These are phyloP conservation scores for Bisporella sp. DNA, from an alignment of 2,329 filamentous ascomycete genomes.

Conservation along the genomic window DNA sequence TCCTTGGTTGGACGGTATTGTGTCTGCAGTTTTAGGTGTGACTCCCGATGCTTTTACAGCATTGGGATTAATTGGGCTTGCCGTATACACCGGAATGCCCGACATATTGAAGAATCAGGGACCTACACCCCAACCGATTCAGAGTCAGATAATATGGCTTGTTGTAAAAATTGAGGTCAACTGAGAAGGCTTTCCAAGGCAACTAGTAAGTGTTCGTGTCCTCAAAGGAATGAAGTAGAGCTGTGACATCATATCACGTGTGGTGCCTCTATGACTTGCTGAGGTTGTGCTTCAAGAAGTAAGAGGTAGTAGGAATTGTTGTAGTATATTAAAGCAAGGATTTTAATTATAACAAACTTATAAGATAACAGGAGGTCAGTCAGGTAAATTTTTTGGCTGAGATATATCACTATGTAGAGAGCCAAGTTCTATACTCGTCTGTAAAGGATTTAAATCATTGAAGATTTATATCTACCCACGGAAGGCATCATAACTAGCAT, in stretches of 20 bases:
- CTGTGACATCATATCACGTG: not conserved
- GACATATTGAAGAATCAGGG: constrained; percentile 38
- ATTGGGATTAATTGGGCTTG: constrained; percentile 45
- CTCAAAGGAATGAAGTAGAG: not conserved
- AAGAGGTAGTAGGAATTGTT: too few relatives aligned
- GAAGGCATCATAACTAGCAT: too few relatives aligned
- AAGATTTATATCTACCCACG: too few relatives aligned
- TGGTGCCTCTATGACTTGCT: not conserved
- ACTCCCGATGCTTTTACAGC: constrained; percentile 42
- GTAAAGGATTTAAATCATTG: too few relatives aligned
- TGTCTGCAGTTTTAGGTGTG: constrained; percentile 38
- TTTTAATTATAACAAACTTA: too few relatives aligned
- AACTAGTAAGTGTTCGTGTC: not conserved
- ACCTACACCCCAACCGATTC: too few relatives aligned
- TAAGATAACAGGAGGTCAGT: too few relatives aligned
- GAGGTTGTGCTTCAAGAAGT: not conserved
- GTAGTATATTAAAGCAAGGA: too few relatives aligned
- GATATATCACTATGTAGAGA: too few relatives aligned
- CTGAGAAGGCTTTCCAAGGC: not conserved
- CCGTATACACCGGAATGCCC: constrained; percentile 51
- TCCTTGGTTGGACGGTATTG: constrained; percentile 14
- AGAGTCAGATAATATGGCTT: not conserved
- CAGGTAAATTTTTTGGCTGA: too few relatives aligned
- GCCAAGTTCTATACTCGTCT: too few relatives aligned
- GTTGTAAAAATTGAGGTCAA: not conserved